Evolutionary conservation across 2,329 filamentous ascomycete species (phyloP), one percentile per base, ranked within the genome.

Genomic region (Leptodontidium sp.): DNA sequence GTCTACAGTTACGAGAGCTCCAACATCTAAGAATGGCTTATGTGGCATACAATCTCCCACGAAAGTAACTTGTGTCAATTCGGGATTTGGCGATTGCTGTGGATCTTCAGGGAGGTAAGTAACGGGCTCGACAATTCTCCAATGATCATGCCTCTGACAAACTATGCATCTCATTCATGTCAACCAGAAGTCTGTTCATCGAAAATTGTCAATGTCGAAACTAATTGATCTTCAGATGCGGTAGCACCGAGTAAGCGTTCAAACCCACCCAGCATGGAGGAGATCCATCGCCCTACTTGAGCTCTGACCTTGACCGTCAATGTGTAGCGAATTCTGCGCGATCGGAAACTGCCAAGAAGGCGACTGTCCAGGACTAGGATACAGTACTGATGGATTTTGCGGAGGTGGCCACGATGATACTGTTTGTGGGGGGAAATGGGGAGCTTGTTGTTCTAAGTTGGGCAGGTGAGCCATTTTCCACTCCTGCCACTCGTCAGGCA

Each of bases 41-140:
- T 55, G 24, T 55, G 55, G 24, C 26, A n/a, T 47, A 17, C 11
- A 47, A 47, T 47, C 11, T 47, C 45, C 45, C 45, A 47, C 45
- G 14, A 47, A n/a, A 47, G 45, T 47, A 15, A 59, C 26, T 21
- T 59, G 55, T 59, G 29, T 59, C n/a, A 26, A 26, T n/a, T 59
- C 55, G 8, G 32, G 26, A 17, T 59, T 59, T 38, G 29, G 29
- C 55, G 55, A 59, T 59, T 59, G 55, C 29, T 59, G 55, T 59
- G 55, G 55, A 38, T 8, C 24, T 32, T 59, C 12, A n/a, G 55
- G 55, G n/a, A 32, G 55, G 55, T 59, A 59, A 35, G 29, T 38
- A 59, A n/a, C 55, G 3, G n/a, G n/a, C n/a, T 17, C 45, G 4
- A 47, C 45, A n/a, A 15, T 45, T 14, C 14, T 45, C 14, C 43